phyloP scores from a whole-genome alignment of 306 rosid genomes.

The Styphnolobium japonicum region DNA sequence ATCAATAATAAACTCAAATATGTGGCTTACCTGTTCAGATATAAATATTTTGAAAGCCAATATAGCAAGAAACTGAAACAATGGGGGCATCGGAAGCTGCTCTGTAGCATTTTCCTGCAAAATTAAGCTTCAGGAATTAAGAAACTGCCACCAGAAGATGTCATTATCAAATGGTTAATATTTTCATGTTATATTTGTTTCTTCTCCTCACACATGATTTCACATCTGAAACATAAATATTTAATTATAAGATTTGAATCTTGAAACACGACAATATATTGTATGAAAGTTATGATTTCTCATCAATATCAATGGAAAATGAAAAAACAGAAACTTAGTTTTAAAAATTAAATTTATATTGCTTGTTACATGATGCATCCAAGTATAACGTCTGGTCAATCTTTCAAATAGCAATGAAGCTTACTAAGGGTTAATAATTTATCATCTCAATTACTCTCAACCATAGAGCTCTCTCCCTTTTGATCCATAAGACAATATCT shows the following conservation, averaged over 20 bases:
- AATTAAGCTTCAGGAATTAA: conserved; percentile 33
- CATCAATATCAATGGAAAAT: neutral
- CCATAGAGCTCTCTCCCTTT: neutral
- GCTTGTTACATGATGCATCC: neutral
- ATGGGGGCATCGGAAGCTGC: conserved; percentile 73
- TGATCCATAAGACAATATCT: neutral
- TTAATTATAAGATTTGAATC: neutral
- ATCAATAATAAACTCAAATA: neutral
- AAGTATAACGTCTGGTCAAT: neutral
- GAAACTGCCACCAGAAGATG: conserved; percentile 14
- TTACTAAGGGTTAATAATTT: neutral
- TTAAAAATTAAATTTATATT: neutral
- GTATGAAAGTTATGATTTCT: neutral
- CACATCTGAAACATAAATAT: neutral
- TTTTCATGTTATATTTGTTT: neutral
- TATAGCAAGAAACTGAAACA: conserved; percentile 70
- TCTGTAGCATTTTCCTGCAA: conserved; percentile 61
- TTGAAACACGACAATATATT: neutral
- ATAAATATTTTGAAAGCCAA: conserved; percentile 71
- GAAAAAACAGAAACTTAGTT: neutral
- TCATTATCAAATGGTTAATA: neutral
- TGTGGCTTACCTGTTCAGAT: conserved; percentile 54
- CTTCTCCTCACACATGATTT: conserved; percentile 5
- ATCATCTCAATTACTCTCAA: neutral
- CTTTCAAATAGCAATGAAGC: conserved; percentile 14